These are phyloP conservation scores for Candida glucosophila DNA, from an alignment of 1,139 yeast genomes.

Conservation along the genomic window DNA sequence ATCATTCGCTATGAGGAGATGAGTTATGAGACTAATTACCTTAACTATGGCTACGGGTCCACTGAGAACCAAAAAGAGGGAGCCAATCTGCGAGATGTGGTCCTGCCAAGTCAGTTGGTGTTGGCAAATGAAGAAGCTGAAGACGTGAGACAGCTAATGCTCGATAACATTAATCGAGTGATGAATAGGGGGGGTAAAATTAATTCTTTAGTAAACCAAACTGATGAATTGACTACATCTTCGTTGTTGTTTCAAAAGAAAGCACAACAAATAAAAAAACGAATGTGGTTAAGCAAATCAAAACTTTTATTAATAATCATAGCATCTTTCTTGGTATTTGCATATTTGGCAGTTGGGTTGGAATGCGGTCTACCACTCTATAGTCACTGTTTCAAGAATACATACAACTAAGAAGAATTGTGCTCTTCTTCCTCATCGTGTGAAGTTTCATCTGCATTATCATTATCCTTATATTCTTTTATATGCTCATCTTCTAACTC, in stretches of 20 bases:
- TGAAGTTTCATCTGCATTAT: no score
- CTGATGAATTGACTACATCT: constrained; percentile 62
- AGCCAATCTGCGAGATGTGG: constrained; percentile 13
- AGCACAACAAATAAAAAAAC: constrained; percentile 55
- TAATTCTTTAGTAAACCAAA: constrained; percentile 67
- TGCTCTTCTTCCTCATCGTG: no score
- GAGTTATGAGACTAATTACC: constrained; percentile 31
- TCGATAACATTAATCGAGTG: constrained; percentile 59
- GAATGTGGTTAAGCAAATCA: constrained; percentile 58
- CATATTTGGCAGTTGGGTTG: constrained; percentile 37
- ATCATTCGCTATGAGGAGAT: constrained; percentile 43
- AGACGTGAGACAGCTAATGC: constrained; percentile 53
- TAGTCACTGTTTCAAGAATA: constrained; percentile 21
- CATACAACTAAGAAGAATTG: constrained; percentile 4
- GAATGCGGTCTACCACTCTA: constrained; percentile 46
- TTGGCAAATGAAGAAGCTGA: constrained; percentile 42
- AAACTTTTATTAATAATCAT: constrained; percentile 30
- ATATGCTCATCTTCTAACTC: no score
- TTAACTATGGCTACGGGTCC: constrained; percentile 29
- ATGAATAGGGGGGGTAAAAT: constrained; percentile 78
- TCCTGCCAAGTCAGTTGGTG: constrained; percentile 32
- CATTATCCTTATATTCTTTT: no score
- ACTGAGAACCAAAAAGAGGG: constrained; percentile 10
- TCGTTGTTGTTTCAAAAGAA: constrained; percentile 67
- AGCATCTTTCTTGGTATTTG: constrained; percentile 16